Evolutionary conservation across 2,329 filamentous ascomycete species (phyloP), one percentile per base, ranked within the genome.

Genomic region (Coniochaeta ligniaria): DNA sequence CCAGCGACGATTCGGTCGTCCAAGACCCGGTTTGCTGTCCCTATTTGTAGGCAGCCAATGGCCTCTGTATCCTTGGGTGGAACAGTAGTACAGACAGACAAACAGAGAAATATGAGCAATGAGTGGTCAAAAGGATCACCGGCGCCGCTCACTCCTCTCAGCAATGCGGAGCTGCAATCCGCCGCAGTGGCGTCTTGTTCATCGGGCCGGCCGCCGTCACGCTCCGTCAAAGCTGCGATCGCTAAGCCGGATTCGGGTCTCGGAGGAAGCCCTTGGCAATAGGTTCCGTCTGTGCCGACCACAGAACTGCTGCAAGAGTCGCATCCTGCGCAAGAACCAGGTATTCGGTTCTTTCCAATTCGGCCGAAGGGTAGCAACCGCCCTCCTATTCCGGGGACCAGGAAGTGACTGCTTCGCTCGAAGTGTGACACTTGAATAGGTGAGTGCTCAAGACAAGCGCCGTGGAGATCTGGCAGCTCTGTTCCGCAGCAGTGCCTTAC

Each of bases 191-290:
- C 14, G 14, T 31, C 1, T 22, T 45, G 36, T 45, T 58, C 43
- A 47, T 45, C 52, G 36, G 47, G 43, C 41, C 54, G 33, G 16
- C 11, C 36, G 24, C 47, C 35, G 59, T 54, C n/a, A 24, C 9
- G 2, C 16, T 43, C 56, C 35, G 26, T 58, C 50, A 35, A 16
- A 16, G 31, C 50, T 41, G 9, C 12, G 16, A 24, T 28, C n/a
- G 50, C 60, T 60, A 60, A 38, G 26, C 60, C 54, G 33, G 33
- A 60, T 60, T 47, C 41, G 60, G 60, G 24, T 47, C 20, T 17
- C 60, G 60, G 60, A 62, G 47, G 52, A 31, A 55, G 36, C 26
- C 35, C 56, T 57, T 57, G 54, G 54, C 54, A 38, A 26, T 2
- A 35, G 54, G 14, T 57, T 57, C 31, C 54, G 31, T n/a, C 12